Percentiles rank a stretch among this genome's conserved stretches.
Conservation (phyloP, 495 filamentous ascomycete genomes). For the Xylaria flabelliformis region DNA sequence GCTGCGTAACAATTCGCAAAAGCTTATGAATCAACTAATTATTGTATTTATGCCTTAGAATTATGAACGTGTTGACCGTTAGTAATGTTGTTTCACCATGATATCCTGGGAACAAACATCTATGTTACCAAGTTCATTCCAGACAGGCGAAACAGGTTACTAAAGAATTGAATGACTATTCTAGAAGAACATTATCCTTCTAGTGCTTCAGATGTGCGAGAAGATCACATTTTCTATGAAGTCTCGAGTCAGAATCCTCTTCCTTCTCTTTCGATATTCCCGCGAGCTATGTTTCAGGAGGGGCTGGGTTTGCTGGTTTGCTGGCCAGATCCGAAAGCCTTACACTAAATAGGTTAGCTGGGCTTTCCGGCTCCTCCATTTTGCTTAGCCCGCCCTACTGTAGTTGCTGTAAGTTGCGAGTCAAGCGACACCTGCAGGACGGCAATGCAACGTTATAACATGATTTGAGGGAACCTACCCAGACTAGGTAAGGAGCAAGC, state of each 20-base stretch:
- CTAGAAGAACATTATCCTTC: background rate
- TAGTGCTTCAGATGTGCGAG: background rate
- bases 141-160: background rate
- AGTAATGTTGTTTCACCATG: conserved; percentile 12
- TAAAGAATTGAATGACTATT: background rate
- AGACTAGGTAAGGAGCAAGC: background rate
- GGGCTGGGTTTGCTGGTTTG: conserved; percentile 1
- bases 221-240: background rate
- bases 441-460: background rate
- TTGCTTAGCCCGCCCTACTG: background rate
- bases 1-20: conserved; percentile 2
- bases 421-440: conserved; percentile 1
- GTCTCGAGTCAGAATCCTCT: conserved; percentile 9
- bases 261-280: background rate
- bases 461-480: background rate
- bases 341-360: conserved; percentile 5
- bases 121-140: background rate
- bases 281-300: conserved; percentile 16
- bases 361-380: background rate
- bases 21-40: conserved; percentile 5
- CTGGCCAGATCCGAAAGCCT: conserved; percentile 19
- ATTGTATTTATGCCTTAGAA: conserved; percentile 10
- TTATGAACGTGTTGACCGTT: background rate
- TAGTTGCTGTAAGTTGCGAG: background rate
- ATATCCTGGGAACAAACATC: background rate